Conservation (phyloP, 768 basidiomycete genomes). For the Mycena latifolia region DNA sequence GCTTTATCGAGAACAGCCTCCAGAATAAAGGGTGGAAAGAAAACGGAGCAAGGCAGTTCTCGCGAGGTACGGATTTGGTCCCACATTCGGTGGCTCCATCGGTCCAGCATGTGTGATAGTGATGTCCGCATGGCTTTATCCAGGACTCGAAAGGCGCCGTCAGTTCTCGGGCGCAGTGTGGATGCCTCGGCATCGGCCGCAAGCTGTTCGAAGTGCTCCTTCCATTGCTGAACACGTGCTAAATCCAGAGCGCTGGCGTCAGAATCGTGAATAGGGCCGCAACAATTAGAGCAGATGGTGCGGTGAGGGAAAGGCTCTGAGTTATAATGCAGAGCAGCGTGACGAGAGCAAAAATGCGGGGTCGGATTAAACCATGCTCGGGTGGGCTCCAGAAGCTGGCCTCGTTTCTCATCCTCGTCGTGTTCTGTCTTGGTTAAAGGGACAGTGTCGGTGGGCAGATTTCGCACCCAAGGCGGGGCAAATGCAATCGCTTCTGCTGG, state of each 20-base stretch:
- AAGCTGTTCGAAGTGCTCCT: background rate
- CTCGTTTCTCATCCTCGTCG: background rate
- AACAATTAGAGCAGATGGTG: background rate
- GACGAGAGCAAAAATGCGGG: background rate
- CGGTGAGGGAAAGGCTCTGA: no score
- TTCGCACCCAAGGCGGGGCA: constrained; percentile 4
- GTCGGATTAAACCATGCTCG: background rate
- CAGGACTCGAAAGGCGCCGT: background rate
- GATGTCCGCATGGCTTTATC: background rate
- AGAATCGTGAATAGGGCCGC: background rate
- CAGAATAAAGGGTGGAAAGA: background rate
- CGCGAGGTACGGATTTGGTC: constrained; percentile 2
- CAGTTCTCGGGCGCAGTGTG: background rate
- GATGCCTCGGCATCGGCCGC: background rate
- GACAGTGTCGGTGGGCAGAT: background rate
- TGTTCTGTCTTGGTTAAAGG: background rate
- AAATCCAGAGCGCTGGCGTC: background rate
- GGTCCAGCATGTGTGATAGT: constrained; percentile 6
- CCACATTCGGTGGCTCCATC: constrained; percentile 8
- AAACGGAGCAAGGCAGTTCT: constrained; percentile 4
- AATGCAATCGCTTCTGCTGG: background rate
- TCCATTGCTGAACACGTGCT: background rate
- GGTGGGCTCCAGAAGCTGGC: background rate
- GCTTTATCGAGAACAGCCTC: constrained; percentile 3
- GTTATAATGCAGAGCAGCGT: background rate